Conservation (phyloP, 2,329 filamentous ascomycete genomes). For the Monosporascus sp. region DNA sequence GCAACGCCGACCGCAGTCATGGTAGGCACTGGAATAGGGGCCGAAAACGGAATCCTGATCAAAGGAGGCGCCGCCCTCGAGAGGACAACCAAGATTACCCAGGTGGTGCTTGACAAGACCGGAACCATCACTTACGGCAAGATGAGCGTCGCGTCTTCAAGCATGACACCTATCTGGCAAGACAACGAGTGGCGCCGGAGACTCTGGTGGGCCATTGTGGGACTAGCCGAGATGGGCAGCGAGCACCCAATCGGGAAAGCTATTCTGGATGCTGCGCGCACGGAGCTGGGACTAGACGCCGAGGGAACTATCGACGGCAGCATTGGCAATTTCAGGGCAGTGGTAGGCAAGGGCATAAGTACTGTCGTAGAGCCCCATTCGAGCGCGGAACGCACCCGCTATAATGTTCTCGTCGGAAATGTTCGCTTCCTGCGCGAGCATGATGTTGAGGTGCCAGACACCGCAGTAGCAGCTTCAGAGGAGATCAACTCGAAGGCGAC, state of each 20-base stretch:
- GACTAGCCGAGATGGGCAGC: constrained; percentile 90
- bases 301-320: constrained; percentile 77
- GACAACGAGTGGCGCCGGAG: constrained; percentile 61
- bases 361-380: constrained; percentile 74
- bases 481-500: constrained; percentile 45
- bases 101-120: constrained; percentile 92
- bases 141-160: constrained; percentile 80
- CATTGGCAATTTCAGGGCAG: constrained; percentile 77
- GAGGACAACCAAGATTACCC: constrained; percentile 81
- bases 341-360: constrained; percentile 78
- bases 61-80: constrained; percentile 93
- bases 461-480: constrained; percentile 60
- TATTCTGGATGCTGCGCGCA: constrained; percentile 69
- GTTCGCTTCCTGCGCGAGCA: constrained; percentile 69
- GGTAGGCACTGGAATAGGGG: constrained; percentile 96
- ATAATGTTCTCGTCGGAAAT: constrained; percentile 81
- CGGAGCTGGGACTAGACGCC: constrained; percentile 64
- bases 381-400: constrained; percentile 62
- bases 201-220: constrained; percentile 94
- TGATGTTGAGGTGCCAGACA: constrained; percentile 59
- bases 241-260: constrained; percentile 96
- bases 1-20: constrained; percentile 96
- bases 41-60: constrained; percentile 93
- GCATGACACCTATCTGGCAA: constrained; percentile 64
- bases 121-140: constrained; percentile 91